A percentile compares a stretch with the other conserved stretches of the same genome.
Conservation (phyloP, 2,329 filamentous ascomycete species). For the Aspergillus eucalypticola region DNA sequence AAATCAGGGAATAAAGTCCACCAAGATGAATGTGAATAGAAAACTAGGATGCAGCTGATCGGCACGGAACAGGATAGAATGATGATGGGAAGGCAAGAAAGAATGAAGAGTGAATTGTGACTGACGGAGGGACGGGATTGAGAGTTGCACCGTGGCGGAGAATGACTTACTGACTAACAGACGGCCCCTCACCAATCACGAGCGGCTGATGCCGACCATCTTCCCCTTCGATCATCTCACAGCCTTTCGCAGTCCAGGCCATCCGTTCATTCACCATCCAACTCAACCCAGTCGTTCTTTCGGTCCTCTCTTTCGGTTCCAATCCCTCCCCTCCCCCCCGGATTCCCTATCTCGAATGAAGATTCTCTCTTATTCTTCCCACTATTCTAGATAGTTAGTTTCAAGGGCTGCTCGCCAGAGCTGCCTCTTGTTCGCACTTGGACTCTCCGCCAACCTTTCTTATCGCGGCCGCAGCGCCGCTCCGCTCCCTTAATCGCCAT, state of each 20-base stretch:
- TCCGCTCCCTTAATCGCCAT: slow-evolving; percentile 41
- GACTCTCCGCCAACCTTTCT: background rate
- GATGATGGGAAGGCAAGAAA: background rate
- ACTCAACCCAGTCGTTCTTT: slow-evolving; percentile 6
- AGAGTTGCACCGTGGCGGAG: slow-evolving; percentile 1
- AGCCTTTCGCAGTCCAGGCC: background rate
- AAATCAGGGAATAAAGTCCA: background rate
- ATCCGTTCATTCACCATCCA: background rate
- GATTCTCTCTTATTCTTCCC: background rate
- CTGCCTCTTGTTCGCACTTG: background rate
- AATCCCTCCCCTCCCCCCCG: background rate
- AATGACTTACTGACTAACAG: slow-evolving; percentile 3
- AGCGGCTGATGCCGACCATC: background rate
- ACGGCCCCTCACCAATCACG: background rate
- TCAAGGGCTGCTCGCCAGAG: background rate
- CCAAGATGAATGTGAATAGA: background rate
- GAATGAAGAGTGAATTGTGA: background rate
- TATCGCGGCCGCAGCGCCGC: slow-evolving; percentile 11
- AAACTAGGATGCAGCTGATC: too few species aligned
- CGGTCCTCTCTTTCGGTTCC: background rate
- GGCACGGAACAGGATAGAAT: too few species aligned
- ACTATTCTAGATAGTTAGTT: slow-evolving; percentile 3
- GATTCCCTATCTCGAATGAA: background rate
- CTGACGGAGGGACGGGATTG: background rate
- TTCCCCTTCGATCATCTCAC: background rate